These are phyloP conservation scores for Aspergillus novoparasiticus DNA, from an alignment of 2,329 filamentous ascomycete species.

Conservation along the genomic window DNA sequence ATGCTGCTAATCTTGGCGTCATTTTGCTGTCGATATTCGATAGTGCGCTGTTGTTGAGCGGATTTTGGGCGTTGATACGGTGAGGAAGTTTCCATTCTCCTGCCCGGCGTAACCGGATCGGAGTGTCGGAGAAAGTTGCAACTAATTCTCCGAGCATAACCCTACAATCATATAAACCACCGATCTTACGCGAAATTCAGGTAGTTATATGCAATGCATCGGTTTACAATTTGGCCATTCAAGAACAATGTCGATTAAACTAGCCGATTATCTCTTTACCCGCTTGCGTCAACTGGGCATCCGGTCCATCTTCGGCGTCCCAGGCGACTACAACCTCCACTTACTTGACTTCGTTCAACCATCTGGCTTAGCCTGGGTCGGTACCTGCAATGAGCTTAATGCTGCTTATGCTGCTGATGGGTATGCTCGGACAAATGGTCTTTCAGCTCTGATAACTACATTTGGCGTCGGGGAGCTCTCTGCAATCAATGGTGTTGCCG, in stretches of 20 bases:
- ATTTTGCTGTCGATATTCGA: too few species aligned
- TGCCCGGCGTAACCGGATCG: neutral
- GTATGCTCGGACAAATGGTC: constrained; percentile 31
- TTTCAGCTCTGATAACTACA: constrained; percentile 28
- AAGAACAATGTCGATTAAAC: neutral
- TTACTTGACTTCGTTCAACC: constrained; percentile 67
- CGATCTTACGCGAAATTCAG: neutral
- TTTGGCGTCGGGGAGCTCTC: constrained; percentile 66
- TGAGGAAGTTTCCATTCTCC: neutral
- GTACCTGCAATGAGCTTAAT: constrained; percentile 72
- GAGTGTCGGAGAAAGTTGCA: neutral
- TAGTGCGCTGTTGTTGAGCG: too few species aligned
- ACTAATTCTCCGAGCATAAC: neutral
- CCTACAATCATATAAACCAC: neutral
- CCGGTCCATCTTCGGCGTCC: constrained; percentile 61
- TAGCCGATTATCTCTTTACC: constrained; percentile 62
- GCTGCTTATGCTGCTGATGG: constrained; percentile 52
- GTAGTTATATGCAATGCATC: neutral
- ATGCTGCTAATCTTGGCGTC: neutral
- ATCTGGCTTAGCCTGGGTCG: constrained; percentile 63
- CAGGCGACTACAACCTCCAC: constrained; percentile 70
- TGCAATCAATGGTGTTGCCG: constrained; percentile 71
- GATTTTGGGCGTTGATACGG: too few species aligned
- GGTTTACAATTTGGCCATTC: too few species aligned
- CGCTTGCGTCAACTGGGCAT: constrained; percentile 63